Base-by-base conservation (phyloP, 2,329 filamentous ascomycete genomes). In the Talaromyces rugulosus region DNA sequence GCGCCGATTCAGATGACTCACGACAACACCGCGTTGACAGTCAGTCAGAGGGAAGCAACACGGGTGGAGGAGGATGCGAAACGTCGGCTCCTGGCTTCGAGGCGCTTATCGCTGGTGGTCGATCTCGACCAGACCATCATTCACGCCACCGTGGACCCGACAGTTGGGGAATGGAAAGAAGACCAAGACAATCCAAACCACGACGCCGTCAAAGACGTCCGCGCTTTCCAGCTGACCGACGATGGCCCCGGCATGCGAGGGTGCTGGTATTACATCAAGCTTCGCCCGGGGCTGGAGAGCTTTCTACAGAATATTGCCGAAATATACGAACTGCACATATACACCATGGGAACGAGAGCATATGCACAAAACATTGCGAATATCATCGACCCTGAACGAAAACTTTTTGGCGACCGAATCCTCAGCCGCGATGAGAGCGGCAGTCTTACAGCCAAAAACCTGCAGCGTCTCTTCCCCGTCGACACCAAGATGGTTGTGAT, bases 401-500 rank as follows among this genome's bases (percentile, higher is more conserved):
- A 89, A 72, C 86, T 96, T 9, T 99, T 99, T 74, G 94, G 91
- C 44, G 93, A 97, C 75, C 87, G 95, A 60, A 93, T 99, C 69
- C 90, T 99, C 71, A 98, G 94, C 76, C 89, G 95, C 70, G 94
- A 98, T 74, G 95, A 99, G 78, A 99, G 96, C 73, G 94, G 94
- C 60, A 97, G 90, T 74, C 88, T 98, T 75, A 91, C 89, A 2
- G 88, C 90, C 63, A 99, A 99, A 82, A 95, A 88, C 67, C 80
- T 99, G 33, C 90, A 95, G 72, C 87, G 95, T 7, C 78, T 99
- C 14, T 99, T 99, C 74, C 95, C 96, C 5, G 91, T 96, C 63
- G 96, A 96, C 76, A 98, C 94, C 5, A 94, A 96, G 76, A 99
- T 99, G 95, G 96, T 97, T 0, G 93, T 97, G 62, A 97, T 99